These are phyloP conservation scores for Penstemon barbatus DNA, from an alignment of 257 asterid genomes.

Conservation along the genomic window DNA sequence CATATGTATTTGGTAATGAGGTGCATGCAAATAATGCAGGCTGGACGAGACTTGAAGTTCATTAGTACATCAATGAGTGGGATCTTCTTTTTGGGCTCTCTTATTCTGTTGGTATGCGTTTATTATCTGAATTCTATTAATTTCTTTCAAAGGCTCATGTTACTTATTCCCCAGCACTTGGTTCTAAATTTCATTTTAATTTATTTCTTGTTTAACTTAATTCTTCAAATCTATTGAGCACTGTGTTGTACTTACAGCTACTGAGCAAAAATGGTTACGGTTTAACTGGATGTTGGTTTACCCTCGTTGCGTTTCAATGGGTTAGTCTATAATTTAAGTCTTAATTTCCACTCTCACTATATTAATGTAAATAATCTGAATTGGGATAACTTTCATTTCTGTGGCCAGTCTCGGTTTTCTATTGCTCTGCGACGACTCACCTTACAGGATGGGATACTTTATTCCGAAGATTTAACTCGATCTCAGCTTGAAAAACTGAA, in stretches of 20 bases:
- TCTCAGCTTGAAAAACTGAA: constrained; percentile 48
- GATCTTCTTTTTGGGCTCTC: constrained; percentile 60
- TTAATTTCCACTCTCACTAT: constrained; percentile 6
- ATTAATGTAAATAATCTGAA: not conserved
- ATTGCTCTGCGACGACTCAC: constrained; percentile 75
- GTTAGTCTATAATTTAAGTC: constrained; percentile 37
- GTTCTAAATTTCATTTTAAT: not conserved
- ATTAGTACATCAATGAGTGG: constrained; percentile 76
- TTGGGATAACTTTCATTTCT: constrained; percentile 11
- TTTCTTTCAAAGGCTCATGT: constrained; percentile 8
- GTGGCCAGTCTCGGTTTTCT: constrained; percentile 66
- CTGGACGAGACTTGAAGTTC: constrained; percentile 91
- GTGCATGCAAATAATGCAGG: constrained; percentile 50
- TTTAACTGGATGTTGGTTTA: constrained; percentile 78
- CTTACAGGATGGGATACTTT: constrained; percentile 53
- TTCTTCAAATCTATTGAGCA: not conserved
- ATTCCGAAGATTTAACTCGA: constrained; percentile 43
- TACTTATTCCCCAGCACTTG: not conserved
- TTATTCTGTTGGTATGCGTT: constrained; percentile 65
- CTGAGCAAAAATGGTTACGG: constrained; percentile 75
- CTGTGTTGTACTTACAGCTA: constrained; percentile 40
- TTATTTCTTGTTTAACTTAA: not conserved
- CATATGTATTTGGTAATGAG: constrained; percentile 4
- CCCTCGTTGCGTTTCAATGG: constrained; percentile 94
- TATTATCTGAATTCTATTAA: constrained; percentile 3